phyloP scores from a whole-genome alignment of 1,139 yeast species.

The Blastobotrys arbuscula region DNA sequence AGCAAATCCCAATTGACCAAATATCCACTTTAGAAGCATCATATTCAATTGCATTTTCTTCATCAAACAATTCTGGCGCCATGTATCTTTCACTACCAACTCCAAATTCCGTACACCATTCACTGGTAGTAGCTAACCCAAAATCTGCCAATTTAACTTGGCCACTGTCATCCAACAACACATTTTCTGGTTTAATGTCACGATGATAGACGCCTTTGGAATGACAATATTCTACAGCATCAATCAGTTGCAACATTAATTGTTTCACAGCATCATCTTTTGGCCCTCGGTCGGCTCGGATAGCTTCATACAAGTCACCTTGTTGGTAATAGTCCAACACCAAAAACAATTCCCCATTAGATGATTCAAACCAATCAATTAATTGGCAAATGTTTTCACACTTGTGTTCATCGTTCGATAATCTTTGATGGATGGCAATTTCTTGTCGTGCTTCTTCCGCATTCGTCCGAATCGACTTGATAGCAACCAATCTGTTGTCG shows the following conservation, averaged over 20 bases:
- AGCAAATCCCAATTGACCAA: conserved; percentile 86
- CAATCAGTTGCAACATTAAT: conserved; percentile 69
- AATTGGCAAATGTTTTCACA: conserved; percentile 51
- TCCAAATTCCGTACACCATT: conserved; percentile 69
- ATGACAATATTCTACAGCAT: conserved; percentile 76
- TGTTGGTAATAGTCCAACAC: conserved; percentile 82
- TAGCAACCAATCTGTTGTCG: conserved; percentile 61
- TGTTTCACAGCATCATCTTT: conserved; percentile 58
- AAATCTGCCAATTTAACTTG: conserved; percentile 81
- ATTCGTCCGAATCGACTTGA: conserved; percentile 58
- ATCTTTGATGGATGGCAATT: conserved; percentile 62
- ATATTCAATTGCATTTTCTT: conserved; percentile 51
- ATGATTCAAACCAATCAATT: conserved; percentile 64
- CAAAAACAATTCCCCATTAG: conserved; percentile 46
- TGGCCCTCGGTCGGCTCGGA: conserved; percentile 76
- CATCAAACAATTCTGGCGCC: conserved; percentile 83
- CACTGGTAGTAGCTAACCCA: conserved; percentile 78
- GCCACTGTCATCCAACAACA: conserved; percentile 62
- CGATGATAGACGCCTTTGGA: conserved; percentile 70
- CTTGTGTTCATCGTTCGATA: conserved; percentile 41
- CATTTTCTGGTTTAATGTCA: conserved; percentile 87
- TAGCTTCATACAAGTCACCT: conserved; percentile 93
- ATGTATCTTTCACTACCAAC: conserved; percentile 93
- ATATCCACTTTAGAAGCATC: conserved; percentile 85
- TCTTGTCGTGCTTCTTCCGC: conserved; percentile 68